Conservation (phyloP, 2,329 filamentous ascomycete species). For the Fusarium torreyae region DNA sequence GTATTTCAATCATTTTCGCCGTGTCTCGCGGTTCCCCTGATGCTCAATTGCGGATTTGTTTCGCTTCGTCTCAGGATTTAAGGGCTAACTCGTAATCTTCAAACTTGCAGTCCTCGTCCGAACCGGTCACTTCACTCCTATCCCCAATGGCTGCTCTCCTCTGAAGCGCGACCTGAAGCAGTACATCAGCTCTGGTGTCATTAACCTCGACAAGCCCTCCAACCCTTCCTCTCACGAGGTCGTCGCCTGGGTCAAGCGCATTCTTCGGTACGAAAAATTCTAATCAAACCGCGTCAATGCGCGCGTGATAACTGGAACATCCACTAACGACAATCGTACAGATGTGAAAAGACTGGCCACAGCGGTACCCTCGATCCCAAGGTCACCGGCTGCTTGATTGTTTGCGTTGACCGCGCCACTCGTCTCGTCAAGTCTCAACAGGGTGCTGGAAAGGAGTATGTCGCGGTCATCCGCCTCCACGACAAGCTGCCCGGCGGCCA, state of each 20-base stretch:
- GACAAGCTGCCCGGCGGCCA: slow-evolving; percentile 95
- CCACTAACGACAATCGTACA: slow-evolving; percentile 40
- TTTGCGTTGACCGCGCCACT: slow-evolving; percentile 96
- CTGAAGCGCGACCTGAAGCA: slow-evolving; percentile 96
- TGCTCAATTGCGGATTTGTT: slow-evolving; percentile 22
- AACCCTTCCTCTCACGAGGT: slow-evolving; percentile 99
- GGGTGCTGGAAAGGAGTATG: slow-evolving; percentile 99
- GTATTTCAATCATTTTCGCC: slow-evolving; percentile 5
- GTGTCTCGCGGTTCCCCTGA: neutral
- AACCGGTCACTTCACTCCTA: slow-evolving; percentile 97
- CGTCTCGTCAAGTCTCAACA: slow-evolving; percentile 99
- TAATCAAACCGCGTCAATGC: slow-evolving; percentile 27
- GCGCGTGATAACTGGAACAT: slow-evolving; percentile 14
- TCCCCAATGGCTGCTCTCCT: slow-evolving; percentile 91
- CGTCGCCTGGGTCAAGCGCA: slow-evolving; percentile 99
- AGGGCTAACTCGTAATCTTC: slow-evolving; percentile 39
- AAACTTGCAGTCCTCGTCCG: slow-evolving; percentile 81
- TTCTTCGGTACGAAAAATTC: slow-evolving; percentile 77
- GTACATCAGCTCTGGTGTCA: slow-evolving; percentile 97
- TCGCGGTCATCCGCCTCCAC: slow-evolving; percentile 94
- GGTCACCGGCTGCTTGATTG: slow-evolving; percentile 95
- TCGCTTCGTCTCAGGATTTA: slow-evolving; percentile 1
- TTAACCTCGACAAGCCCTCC: slow-evolving; percentile 89
- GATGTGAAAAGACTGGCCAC: slow-evolving; percentile 92
- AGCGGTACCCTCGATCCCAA: slow-evolving; percentile 98